phyloP scores from a whole-genome alignment of 768 basidiomycete genomes.

The Termitomyces sp. region DNA sequence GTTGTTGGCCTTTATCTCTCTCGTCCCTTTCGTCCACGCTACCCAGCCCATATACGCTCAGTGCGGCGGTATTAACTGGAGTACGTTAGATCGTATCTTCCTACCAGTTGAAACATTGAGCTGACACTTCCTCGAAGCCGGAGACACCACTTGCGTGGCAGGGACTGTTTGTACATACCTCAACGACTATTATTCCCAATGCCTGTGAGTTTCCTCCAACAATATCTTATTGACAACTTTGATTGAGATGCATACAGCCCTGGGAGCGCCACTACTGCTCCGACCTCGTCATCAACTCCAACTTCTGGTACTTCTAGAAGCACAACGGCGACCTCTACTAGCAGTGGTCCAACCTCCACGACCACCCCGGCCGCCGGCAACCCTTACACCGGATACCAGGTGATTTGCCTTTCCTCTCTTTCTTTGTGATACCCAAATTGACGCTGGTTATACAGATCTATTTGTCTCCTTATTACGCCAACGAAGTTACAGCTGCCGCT shows the following conservation, averaged over 20 bases:
- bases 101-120: background rate
- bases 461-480: conserved; percentile 52
- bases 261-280: conserved; percentile 11
- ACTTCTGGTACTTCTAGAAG: background rate
- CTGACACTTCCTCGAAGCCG: conserved; percentile 20
- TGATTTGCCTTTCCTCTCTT: conserved; percentile 15
- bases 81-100: conserved; percentile 25
- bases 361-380: conserved; percentile 33
- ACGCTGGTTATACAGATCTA: conserved; percentile 32
- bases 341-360: conserved; percentile 10
- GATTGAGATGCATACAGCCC: conserved; percentile 9
- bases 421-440: background rate
- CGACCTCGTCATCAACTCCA: conserved; percentile 1
- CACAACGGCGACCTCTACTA: conserved; percentile 5
- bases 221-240: background rate
- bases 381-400: conserved; percentile 48
- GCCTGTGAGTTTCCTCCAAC: conserved; percentile 26
- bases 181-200: conserved; percentile 39
- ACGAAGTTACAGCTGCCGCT: conserved; percentile 50
- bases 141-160: conserved; percentile 36
- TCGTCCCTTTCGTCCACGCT: conserved; percentile 43
- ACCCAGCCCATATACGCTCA: conserved; percentile 43
- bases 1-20: conserved; percentile 35
- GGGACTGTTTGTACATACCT: conserved; percentile 28
- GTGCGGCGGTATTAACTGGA: conserved; percentile 51